Base-by-base conservation (phyloP, 495 filamentous ascomycete species). In the Penicillium arizonense region DNA sequence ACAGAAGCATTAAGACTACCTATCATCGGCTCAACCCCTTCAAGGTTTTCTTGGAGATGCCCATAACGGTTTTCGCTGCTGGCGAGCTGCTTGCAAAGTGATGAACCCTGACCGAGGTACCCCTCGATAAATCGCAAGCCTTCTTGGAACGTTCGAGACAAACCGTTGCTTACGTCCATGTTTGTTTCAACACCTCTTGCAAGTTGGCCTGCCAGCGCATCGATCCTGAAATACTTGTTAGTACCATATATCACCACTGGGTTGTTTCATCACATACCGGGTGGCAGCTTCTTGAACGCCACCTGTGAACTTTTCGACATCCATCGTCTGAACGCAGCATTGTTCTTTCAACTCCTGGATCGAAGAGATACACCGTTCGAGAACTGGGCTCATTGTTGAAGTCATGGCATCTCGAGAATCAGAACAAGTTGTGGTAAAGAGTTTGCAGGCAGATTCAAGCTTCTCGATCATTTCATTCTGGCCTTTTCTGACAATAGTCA, bases 391-490 rank as follows among this genome's bases (percentile, higher is more conserved):
- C 6, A 67, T 24, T 11, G 47, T 50, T 12, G 58, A 38, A 4
- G 58, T 13, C 5, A 66, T 52, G 1, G 12, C 21, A 14, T 55
- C 52, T 24, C 60, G 59, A 14, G 56, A 56, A 12, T 44, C 48
- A 9, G 46, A 23, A 14, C 54, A 51, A 9, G 54, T 20, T 23
- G 44, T 42, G 12, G 34, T 32, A 34, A 65, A 40, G 2, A 45
- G 26, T 12, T 63, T 35, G 7, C 67, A 58, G 0, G 45, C 56
- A 0, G 51, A 49, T 2, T 56, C 40, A 2, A 76, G 12, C 6
- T 50, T 64, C 12, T 56, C 56, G 3, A 58, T 30, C 12, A 72
- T 51, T 10, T 53, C 55, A 5, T 50, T 35, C 40, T 76, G 73
- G n/a, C 61, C 59, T 3, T 53, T 34, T 53, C 42, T 61, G 43